A percentile compares a stretch with the other conserved stretches of the same genome.
Conservation (phyloP, 202 grass and related monocot genomes). For the Zizania palustris region DNA sequence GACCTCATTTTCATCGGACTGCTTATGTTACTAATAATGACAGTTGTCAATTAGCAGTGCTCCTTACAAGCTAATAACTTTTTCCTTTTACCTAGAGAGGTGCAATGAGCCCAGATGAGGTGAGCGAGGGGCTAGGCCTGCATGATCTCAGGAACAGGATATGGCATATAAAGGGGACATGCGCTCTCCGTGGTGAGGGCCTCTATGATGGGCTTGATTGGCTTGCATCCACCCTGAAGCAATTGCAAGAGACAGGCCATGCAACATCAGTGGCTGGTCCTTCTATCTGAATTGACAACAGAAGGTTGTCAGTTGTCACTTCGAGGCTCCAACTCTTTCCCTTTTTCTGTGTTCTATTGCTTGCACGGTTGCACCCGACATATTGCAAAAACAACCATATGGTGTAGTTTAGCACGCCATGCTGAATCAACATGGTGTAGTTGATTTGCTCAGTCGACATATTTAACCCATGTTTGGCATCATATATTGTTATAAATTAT, state of each 20-base stretch:
- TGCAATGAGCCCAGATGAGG: conserved; percentile 70
- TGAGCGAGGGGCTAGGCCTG: conserved; percentile 64
- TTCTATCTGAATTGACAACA: conserved; percentile 44
- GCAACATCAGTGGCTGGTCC: conserved; percentile 67
- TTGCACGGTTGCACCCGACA: neutral
- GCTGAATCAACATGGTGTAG: too few relatives aligned
- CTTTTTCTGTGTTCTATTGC: neutral
- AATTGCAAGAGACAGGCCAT: conserved; percentile 60
- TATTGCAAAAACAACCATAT: too few relatives aligned
- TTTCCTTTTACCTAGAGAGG: conserved; percentile 49
- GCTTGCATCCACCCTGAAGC: conserved; percentile 79
- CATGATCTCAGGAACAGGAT: conserved; percentile 69
- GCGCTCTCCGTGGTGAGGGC: conserved; percentile 75
- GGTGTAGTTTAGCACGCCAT: too few relatives aligned
- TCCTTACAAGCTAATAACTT: neutral
- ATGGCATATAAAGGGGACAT: conserved; percentile 88
- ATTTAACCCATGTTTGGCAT: neutral
- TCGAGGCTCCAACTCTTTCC: neutral
- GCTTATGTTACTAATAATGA: neutral
- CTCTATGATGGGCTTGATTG: conserved; percentile 85
- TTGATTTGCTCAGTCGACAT: too few relatives aligned
- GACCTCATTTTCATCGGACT: neutral
- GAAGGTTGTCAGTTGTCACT: conserved; percentile 24
- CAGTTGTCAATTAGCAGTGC: neutral
- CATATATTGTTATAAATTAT: neutral